Base-by-base conservation (phyloP, 768 basidiomycete genomes). In the Agrocybe chaxingu region DNA sequence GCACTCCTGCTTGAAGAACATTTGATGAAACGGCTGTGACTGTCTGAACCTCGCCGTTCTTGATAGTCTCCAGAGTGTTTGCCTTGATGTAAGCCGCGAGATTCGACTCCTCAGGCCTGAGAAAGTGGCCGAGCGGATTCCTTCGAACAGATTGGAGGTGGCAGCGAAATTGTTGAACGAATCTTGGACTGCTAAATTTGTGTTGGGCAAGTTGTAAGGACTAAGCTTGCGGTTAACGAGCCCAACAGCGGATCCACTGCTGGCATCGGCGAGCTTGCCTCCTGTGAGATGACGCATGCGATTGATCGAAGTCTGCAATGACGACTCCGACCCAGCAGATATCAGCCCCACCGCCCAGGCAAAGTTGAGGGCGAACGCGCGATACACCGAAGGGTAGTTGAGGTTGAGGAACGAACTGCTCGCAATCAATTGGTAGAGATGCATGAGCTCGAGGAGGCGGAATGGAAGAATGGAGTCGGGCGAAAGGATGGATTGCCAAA, bases 321-420 rank as follows among this genome's bases (percentile, higher is more conserved):
- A 68, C 9, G 84, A 82, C 8, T 71, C 66, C 1, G 76, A 58
- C 0, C 81, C 78, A 5, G 71, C 53, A 16, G 78, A 66, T 49
- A 92, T 79, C 9, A 98, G 69, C 0, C 92, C 91, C 62, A 96
- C 67, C 0, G 89, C 78, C 94, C 93, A 98, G 0, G 85, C 81
- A 57, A 96, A 97, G 61, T 98, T 98, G 62, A 85, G 74, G 2
- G 88, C 75, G 58, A 85, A 98, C 18, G 87, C 79, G 46, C 83
- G 78, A 67, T 93, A 98, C 9, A 87, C 79, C 36, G 81, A 78
- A 1, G 96, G 89, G 62, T 94, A 98, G 66, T 98, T 89, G 62
- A 98, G 78, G 57, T 81, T 80, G 48, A 97, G 77, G 56, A 98
- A 76, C 3, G 79, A 86, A 2, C 89, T 85, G 24, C 81, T 78